These are phyloP conservation scores for Mucor mucedo DNA, from an alignment of 371 early-diverging fungal genomes.

Conservation along the genomic window DNA sequence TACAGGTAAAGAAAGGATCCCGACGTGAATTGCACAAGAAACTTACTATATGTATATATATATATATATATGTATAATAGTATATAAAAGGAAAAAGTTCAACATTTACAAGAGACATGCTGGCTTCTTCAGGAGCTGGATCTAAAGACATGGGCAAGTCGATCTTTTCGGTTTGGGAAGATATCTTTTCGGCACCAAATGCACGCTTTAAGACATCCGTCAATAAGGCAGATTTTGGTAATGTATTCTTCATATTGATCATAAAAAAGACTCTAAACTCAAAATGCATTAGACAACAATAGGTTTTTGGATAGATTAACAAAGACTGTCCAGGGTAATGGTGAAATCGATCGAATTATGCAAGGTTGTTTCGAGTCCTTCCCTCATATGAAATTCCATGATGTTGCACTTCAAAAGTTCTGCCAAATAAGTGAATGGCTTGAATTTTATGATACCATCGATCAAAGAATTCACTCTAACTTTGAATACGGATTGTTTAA, in stretches of 20 bases:
- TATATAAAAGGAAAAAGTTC: conserved; percentile 49
- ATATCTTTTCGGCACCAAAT: conserved; percentile 65
- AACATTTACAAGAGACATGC: conserved; percentile 60
- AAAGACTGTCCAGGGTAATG: conserved; percentile 63
- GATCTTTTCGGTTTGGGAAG: conserved; percentile 80
- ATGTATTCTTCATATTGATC: background rate
- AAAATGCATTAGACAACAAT: conserved; percentile 30
- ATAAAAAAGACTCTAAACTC: background rate
- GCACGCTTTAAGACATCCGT: conserved; percentile 27
- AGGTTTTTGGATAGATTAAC: conserved; percentile 59
- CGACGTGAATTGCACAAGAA: background rate
- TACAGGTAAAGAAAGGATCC: conserved; percentile 68
- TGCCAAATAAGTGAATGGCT: conserved; percentile 79
- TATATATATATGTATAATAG: conserved; percentile 18
- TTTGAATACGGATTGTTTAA: conserved; percentile 59
- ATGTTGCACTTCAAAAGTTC: conserved; percentile 71
- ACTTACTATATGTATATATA: background rate
- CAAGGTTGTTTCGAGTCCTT: conserved; percentile 95
- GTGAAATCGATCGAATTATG: conserved; percentile 84
- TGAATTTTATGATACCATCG: conserved; percentile 79
- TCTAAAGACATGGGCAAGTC: conserved; percentile 84
- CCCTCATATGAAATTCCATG: conserved; percentile 75
- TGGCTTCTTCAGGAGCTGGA: conserved; percentile 65
- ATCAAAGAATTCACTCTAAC: conserved; percentile 48
- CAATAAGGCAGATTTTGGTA: conserved; percentile 23